These are phyloP conservation scores for Aspergillus spinulosporus DNA, from an alignment of 2,329 filamentous ascomycete species.

Conservation along the genomic window DNA sequence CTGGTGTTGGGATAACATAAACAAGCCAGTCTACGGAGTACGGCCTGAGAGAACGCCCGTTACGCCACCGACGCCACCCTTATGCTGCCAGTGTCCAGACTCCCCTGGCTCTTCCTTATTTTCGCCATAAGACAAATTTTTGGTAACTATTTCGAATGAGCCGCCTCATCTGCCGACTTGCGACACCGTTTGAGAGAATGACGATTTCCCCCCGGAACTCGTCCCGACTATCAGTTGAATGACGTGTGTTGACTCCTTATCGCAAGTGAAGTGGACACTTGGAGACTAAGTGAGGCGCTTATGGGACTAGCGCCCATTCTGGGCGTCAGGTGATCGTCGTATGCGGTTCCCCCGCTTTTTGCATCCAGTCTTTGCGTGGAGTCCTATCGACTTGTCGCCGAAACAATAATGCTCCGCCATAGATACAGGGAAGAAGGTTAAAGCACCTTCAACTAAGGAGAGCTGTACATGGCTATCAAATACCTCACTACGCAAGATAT, in stretches of 20 bases:
- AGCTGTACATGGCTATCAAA: constrained; percentile 1
- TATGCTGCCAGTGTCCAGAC: background rate
- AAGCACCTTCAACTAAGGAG: background rate
- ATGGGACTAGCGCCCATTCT: constrained; percentile 3
- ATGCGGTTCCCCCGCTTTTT: constrained; percentile 19
- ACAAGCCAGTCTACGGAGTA: background rate
- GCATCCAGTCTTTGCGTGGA: background rate
- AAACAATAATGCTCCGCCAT: background rate
- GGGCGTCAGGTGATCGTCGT: constrained; percentile 28
- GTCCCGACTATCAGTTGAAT: constrained; percentile 11
- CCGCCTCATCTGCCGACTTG: background rate
- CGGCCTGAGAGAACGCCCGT: constrained; percentile 14
- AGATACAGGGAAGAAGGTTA: background rate
- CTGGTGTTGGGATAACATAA: constrained; percentile 1
- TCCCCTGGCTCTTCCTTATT: background rate
- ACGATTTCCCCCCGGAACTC: background rate
- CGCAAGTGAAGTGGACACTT: constrained; percentile 5
- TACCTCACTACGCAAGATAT: background rate
- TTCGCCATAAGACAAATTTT: background rate
- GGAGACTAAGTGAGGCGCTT: constrained; percentile 16
- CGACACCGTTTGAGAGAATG: background rate
- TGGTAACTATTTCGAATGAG: background rate
- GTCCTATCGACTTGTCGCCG: background rate
- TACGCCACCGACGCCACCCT: constrained; percentile 31
- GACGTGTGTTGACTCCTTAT: constrained; percentile 21